Percentiles rank a stretch among this genome's conserved stretches.
Conservation (phyloP, 2,329 filamentous ascomycete genomes). For the Metarhizium brunneum region DNA sequence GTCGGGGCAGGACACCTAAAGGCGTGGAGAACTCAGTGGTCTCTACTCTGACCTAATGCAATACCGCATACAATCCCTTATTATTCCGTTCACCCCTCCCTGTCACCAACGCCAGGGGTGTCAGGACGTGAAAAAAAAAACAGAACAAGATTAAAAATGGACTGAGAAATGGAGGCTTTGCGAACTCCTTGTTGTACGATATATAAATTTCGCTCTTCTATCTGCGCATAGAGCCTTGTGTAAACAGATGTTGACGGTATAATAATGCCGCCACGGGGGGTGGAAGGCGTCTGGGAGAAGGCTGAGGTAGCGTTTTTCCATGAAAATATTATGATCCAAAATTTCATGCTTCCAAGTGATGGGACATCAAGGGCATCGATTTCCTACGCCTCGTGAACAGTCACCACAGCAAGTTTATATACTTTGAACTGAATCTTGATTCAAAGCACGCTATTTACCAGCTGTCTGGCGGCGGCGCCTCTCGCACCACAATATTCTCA, state of each 20-base stretch:
- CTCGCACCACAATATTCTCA: conserved; percentile 27
- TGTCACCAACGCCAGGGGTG: not conserved
- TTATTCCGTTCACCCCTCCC: not conserved
- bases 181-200: conserved; percentile 26
- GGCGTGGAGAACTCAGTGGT: not conserved
- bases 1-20: not conserved
- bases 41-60: not conserved
- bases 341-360: not conserved
- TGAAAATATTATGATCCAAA: conserved; percentile 18
- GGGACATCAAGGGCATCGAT: not conserved
- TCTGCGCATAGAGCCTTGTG: conserved; percentile 31
- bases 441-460: not conserved
- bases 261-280: conserved; percentile 17
- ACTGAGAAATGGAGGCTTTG: not conserved
- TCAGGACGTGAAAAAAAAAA: not conserved
- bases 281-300: conserved; percentile 18
- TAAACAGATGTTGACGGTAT: conserved; percentile 28
- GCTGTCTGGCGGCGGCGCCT: conserved; percentile 15
- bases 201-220: conserved; percentile 26
- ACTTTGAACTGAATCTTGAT: not conserved
- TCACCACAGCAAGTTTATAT: not conserved
- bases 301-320: conserved; percentile 18
- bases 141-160: not conserved
- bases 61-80: not conserved
- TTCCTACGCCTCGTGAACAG: not conserved